phyloP scores from a whole-genome alignment of 495 filamentous ascomycete genomes.

The Geoglossum glabrum region DNA sequence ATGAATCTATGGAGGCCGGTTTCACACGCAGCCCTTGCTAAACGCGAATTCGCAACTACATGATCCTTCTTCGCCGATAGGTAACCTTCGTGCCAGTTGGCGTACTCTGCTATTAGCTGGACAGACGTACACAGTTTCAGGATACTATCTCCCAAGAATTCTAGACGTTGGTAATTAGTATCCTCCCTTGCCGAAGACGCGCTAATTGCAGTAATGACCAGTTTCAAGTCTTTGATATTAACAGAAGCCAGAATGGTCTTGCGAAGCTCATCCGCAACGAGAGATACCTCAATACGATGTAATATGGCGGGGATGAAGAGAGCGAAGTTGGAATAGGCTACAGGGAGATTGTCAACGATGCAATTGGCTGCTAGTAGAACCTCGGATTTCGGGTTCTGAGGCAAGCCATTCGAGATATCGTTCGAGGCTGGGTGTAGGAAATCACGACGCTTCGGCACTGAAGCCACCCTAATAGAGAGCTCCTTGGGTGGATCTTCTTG shows the following conservation, averaged over 20 bases:
- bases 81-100: slow-evolving; percentile 58
- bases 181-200: slow-evolving; percentile 37
- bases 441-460: slow-evolving; percentile 2
- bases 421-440: slow-evolving; percentile 2
- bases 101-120: slow-evolving; percentile 43
- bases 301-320: slow-evolving; percentile 58
- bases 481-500: background rate
- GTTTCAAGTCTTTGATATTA: slow-evolving; percentile 29
- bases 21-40: slow-evolving; percentile 41
- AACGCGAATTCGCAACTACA: slow-evolving; percentile 50
- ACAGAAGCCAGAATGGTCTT: slow-evolving; percentile 36
- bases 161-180: slow-evolving; percentile 65
- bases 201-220: slow-evolving; percentile 55
- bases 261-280: slow-evolving; percentile 44
- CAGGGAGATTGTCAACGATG: slow-evolving; percentile 35
- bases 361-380: slow-evolving; percentile 15
- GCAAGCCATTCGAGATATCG: slow-evolving; percentile 1
- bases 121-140: slow-evolving; percentile 60
- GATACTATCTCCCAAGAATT: slow-evolving; percentile 74
- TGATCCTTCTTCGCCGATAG: slow-evolving; percentile 47
- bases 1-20: slow-evolving; percentile 56
- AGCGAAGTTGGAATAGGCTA: slow-evolving; percentile 40
- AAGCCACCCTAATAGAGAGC: background rate
- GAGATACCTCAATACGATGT: slow-evolving; percentile 39
- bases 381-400: slow-evolving; percentile 3